phyloP scores from a whole-genome alignment of 2,329 filamentous ascomycete genomes.

The Cercospora sp. region DNA sequence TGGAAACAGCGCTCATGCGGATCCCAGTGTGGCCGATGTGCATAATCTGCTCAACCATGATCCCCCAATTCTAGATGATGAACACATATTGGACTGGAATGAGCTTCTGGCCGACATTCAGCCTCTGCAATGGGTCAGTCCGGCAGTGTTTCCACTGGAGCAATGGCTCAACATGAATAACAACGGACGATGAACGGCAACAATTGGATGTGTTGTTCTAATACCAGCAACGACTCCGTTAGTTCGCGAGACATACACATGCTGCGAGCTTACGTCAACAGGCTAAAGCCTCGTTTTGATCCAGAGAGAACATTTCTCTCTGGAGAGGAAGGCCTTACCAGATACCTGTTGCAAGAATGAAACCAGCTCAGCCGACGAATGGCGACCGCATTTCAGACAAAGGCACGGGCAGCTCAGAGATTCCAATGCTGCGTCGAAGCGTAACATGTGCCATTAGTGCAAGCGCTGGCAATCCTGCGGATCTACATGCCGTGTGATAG shows the following conservation, averaged over 20 bases:
- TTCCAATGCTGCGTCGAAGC: neutral
- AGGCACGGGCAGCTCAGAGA: neutral
- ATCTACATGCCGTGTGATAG: neutral
- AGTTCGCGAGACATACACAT: neutral
- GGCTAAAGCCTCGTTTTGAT: neutral
- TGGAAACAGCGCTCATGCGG: neutral
- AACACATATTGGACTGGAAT: neutral
- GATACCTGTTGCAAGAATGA: neutral
- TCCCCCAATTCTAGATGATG: neutral
- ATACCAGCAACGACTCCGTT: neutral
- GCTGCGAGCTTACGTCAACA: neutral
- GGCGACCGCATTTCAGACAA: neutral
- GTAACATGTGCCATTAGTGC: neutral
- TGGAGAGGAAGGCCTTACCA: neutral
- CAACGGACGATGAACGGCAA: neutral
- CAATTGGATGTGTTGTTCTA: neutral
- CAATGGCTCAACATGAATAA: neutral
- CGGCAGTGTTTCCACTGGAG: neutral
- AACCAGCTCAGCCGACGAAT: neutral
- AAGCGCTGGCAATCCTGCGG: neutral
- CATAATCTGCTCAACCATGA: neutral
- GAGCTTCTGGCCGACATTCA: neutral
- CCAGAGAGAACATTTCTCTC: too few relatives aligned
- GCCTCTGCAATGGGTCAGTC: neutral
- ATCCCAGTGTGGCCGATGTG: neutral